A percentile compares a stretch with the other conserved stretches of the same genome.
phyloP scores from a whole-genome alignment of 2,329 filamentous ascomycete species.

The Chalaropsis thielavioides region DNA sequence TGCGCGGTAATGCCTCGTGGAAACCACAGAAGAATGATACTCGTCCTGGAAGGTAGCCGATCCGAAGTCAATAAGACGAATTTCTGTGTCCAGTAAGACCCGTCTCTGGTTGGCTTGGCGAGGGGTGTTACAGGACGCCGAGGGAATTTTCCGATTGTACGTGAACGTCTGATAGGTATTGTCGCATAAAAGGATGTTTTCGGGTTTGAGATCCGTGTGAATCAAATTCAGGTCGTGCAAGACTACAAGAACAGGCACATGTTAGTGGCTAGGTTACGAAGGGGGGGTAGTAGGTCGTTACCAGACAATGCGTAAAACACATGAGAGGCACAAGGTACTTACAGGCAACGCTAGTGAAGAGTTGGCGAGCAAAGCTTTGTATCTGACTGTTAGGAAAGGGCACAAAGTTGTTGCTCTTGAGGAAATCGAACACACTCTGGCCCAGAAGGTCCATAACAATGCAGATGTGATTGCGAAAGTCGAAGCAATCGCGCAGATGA shows the following conservation, averaged over 20 bases:
- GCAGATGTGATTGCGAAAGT: conserved; percentile 94
- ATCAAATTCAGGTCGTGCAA: conserved; percentile 94
- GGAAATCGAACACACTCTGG: conserved; percentile 95
- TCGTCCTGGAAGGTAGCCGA: conserved; percentile 60
- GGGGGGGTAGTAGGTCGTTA: too few relatives aligned
- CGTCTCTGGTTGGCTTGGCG: conserved; percentile 49
- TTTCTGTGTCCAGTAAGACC: conserved; percentile 54
- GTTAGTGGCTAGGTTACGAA: background rate
- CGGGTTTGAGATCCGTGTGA: conserved; percentile 66
- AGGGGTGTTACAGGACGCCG: conserved; percentile 45
- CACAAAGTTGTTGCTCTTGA: conserved; percentile 89
- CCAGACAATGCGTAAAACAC: too few relatives aligned
- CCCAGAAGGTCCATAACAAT: conserved; percentile 64
- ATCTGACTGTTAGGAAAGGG: conserved; percentile 98
- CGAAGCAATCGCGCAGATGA: conserved; percentile 90
- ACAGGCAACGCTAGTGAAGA: conserved; percentile 98
- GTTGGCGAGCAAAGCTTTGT: conserved; percentile 85
- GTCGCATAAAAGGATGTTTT: conserved; percentile 54
- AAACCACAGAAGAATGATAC: conserved; percentile 58
- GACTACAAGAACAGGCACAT: conserved; percentile 38
- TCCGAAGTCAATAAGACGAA: conserved; percentile 56
- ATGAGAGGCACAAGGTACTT: conserved; percentile 29
- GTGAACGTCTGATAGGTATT: conserved; percentile 55
- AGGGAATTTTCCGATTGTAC: conserved; percentile 55
- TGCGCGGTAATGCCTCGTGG: conserved; percentile 54